Evolutionary conservation across 352 stramenopile species (phyloP).

Genomic region (Pythium oligandrum): DNA sequence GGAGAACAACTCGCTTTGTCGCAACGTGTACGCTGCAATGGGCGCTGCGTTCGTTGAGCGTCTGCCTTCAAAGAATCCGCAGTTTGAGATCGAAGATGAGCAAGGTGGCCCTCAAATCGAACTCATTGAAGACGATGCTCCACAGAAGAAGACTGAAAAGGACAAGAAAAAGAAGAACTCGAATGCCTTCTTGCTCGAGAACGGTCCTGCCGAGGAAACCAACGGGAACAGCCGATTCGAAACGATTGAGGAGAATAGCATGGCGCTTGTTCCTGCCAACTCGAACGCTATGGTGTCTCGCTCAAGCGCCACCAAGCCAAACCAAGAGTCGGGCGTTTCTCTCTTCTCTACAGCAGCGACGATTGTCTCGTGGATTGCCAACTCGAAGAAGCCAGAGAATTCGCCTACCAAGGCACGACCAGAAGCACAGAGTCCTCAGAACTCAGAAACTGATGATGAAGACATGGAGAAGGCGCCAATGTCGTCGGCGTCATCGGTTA

Average conservation of each 20-base stretch:
- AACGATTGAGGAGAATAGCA: slow-evolving; percentile 3
- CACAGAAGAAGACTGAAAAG: slow-evolving; percentile 3
- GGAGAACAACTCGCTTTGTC: slow-evolving; percentile 81
- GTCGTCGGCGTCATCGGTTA: slow-evolving; percentile 53
- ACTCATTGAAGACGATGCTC: slow-evolving; percentile 13
- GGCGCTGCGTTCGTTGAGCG: slow-evolving; percentile 62
- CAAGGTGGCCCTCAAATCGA: slow-evolving; percentile 17
- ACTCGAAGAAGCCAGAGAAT: slow-evolving; percentile 38
- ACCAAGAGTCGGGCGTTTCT: slow-evolving; percentile 25
- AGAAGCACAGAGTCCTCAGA: slow-evolving; percentile 41
- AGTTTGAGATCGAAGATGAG: slow-evolving; percentile 2
- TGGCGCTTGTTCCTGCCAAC: slow-evolving; percentile 12
- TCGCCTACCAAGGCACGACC: slow-evolving; percentile 4
- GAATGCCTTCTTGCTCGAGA: slow-evolving; percentile 17
- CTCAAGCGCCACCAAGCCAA: background rate
- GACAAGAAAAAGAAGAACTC: slow-evolving; percentile 10
- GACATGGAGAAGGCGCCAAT: slow-evolving; percentile 55
- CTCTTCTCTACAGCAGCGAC: slow-evolving; percentile 37
- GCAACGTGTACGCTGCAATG: slow-evolving; percentile 64
- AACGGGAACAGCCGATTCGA: background rate
- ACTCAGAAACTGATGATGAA: slow-evolving; percentile 76
- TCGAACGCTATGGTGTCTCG: slow-evolving; percentile 11
- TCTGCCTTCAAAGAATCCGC: slow-evolving; percentile 3
- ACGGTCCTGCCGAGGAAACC: slow-evolving; percentile 7
- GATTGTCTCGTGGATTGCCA: slow-evolving; percentile 64